Evolutionary conservation across 257 asterid genomes (phyloP).

Genomic region (Solanum rostratum): DNA sequence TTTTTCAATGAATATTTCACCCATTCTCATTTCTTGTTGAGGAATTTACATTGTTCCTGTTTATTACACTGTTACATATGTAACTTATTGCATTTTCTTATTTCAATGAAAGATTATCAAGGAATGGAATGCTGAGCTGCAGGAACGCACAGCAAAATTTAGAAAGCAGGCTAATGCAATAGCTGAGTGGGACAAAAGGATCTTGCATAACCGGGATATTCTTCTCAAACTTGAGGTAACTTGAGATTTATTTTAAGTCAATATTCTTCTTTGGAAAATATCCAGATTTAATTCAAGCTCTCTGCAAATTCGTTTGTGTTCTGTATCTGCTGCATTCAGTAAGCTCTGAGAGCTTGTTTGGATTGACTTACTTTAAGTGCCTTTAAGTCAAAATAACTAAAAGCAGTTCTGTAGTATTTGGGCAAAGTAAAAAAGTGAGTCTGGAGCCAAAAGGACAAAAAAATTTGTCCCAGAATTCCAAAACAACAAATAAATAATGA

Average conservation of each 20-base stretch:
- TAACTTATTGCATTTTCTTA: not conserved
- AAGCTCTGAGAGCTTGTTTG: not conserved
- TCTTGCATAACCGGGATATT: slow-evolving; percentile 89
- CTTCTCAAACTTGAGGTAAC: slow-evolving; percentile 86
- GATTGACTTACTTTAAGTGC: too few species aligned
- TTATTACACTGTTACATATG: not conserved
- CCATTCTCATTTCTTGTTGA: not conserved
- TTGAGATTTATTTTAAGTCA: not conserved
- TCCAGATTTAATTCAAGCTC: not conserved
- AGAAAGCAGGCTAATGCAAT: slow-evolving; percentile 89
- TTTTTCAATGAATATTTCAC: not conserved
- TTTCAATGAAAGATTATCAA: slow-evolving; percentile 62
- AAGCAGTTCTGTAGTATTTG: too few species aligned
- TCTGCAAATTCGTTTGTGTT: not conserved
- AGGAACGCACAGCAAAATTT: slow-evolving; percentile 81
- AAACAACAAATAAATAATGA: too few species aligned
- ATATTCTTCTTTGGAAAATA: not conserved
- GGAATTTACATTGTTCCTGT: not conserved
- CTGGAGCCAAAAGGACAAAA: too few species aligned
- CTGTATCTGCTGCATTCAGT: not conserved
- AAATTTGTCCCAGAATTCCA: too few species aligned
- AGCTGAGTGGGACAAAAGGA: slow-evolving; percentile 95
- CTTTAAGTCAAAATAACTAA: too few species aligned
- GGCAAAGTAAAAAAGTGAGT: too few species aligned
- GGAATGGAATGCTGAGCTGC: slow-evolving; percentile 94